These are phyloP conservation scores for Penicillium hesseltinei DNA, from an alignment of 2,329 filamentous ascomycete genomes.

Conservation along the genomic window DNA sequence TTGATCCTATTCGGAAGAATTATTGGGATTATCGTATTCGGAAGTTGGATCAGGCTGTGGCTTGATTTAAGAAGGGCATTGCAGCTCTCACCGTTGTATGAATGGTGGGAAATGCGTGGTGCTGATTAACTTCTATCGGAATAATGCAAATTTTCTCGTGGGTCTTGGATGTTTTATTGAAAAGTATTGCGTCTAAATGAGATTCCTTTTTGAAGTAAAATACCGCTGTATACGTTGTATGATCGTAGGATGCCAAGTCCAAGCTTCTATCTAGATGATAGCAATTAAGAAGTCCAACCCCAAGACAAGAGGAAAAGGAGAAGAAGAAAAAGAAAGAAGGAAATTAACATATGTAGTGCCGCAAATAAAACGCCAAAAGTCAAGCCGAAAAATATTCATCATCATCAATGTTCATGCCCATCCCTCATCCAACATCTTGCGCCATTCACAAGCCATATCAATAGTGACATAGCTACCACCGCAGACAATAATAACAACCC, in stretches of 20 bases:
- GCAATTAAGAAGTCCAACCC: neutral
- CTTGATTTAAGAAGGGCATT: neutral
- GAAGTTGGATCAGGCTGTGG: conserved; percentile 24
- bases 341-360: neutral
- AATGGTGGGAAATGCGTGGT: neutral
- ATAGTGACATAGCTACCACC: conserved; percentile 69
- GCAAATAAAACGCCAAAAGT: conserved; percentile 6
- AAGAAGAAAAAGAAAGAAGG: neutral
- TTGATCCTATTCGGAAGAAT: conserved; percentile 84
- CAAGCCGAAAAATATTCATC: neutral
- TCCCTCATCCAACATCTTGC: conserved; percentile 44
- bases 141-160: too few relatives aligned
- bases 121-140: neutral
- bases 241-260: neutral
- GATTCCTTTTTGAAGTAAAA: neutral
- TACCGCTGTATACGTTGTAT: neutral
- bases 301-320: neutral
- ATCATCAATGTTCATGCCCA: conserved; percentile 31
- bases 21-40: conserved; percentile 83
- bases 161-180: neutral
- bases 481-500: conserved; percentile 81
- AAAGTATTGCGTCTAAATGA: neutral
- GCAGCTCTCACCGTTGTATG: neutral
- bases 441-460: conserved; percentile 60
- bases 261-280: conserved; percentile 1